Evolutionary conservation across 257 asterid species (phyloP).

Genomic region (Capsicum baccatum): DNA sequence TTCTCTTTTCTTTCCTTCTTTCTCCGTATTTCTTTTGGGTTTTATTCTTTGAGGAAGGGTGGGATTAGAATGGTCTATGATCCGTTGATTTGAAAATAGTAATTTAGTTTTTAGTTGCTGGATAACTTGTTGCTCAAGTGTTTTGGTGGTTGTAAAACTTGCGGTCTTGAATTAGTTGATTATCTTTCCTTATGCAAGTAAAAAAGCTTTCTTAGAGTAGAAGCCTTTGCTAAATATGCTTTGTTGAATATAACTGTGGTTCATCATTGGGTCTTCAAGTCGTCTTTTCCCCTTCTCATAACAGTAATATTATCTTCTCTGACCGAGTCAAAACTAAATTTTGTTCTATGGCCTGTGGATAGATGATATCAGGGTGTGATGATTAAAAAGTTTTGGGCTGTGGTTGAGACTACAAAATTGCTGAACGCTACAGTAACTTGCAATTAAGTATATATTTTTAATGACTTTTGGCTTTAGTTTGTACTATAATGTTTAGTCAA

Average conservation of each 20-base stretch:
- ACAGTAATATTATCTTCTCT: not conserved
- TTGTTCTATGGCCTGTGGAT: not conserved
- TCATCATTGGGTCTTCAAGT: not conserved
- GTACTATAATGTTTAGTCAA: not conserved
- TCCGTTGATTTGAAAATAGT: not conserved
- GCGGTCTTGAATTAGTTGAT: not conserved
- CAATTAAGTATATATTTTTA: not conserved
- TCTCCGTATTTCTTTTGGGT: not conserved
- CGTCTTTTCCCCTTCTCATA: not conserved
- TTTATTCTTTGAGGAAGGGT: not conserved
- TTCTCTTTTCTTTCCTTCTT: not conserved
- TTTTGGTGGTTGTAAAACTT: not conserved
- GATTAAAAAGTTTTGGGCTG: not conserved
- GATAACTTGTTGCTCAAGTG: no score
- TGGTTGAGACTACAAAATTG: conserved; percentile 2
- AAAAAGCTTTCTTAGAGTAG: not conserved
- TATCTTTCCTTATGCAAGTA: not conserved
- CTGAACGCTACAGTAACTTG: conserved; percentile 10
- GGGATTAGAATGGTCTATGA: not conserved
- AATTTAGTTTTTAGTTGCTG: not conserved
- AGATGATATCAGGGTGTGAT: not conserved
- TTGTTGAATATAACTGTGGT: not conserved
- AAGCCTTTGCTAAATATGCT: not conserved
- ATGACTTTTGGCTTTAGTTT: not conserved
- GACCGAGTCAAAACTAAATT: not conserved